These are phyloP conservation scores for Phaffomyces antillensis DNA, from an alignment of 805 yeast species.

Conservation along the genomic window DNA sequence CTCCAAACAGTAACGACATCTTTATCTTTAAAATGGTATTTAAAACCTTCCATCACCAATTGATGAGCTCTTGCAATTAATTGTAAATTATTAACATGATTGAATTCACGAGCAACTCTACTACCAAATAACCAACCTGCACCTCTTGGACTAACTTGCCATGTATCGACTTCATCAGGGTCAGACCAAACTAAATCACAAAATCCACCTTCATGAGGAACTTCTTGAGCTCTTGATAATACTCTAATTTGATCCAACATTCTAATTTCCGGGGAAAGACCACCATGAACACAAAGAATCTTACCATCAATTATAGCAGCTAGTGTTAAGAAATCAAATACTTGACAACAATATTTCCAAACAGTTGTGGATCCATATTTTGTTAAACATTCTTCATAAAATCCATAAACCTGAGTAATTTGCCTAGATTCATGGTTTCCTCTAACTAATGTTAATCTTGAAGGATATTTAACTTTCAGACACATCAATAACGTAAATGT, in stretches of 20 bases:
- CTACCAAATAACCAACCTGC: conserved; percentile 98
- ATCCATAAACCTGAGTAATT: conserved; percentile 97
- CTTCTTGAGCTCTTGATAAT: conserved; percentile 92
- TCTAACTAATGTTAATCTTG: conserved; percentile 80
- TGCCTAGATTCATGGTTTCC: conserved; percentile 98
- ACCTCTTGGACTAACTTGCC: conserved; percentile 98
- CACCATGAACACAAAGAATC: conserved; percentile 95
- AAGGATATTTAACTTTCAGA: conserved; percentile 81
- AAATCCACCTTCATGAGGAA: conserved; percentile 98
- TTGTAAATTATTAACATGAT: conserved; percentile 84
- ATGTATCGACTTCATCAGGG: conserved; percentile 94
- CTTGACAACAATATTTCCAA: conserved; percentile 96
- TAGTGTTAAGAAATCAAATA: conserved; percentile 85
- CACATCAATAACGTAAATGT: conserved; percentile 93
- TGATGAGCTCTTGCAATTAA: conserved; percentile 96
- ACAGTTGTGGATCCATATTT: conserved; percentile 93
- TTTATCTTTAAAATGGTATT: conserved; percentile 92
- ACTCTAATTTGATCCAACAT: conserved; percentile 97
- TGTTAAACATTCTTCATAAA: conserved; percentile 90
- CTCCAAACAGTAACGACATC: conserved; percentile 98
- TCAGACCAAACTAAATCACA: conserved; percentile 98
- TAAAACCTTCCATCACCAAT: conserved; percentile 96
- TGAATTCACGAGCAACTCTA: conserved; percentile 90
- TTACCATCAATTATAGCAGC: conserved; percentile 96
- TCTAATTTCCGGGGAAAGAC: conserved; percentile 92